These are phyloP conservation scores for Escallonia herrerae DNA, from an alignment of 129 eudicot genomes.

Conservation along the genomic window DNA sequence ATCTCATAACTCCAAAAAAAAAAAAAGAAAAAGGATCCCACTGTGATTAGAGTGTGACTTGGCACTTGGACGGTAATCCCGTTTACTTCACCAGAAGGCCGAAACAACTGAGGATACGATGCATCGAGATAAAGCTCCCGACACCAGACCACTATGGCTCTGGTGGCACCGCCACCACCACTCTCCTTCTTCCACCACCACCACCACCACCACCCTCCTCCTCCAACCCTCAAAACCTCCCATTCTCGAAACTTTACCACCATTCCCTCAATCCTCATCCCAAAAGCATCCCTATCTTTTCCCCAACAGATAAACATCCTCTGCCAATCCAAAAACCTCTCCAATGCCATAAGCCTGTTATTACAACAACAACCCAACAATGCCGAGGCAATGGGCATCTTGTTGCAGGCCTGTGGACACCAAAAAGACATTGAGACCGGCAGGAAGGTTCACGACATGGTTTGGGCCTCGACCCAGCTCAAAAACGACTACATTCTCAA, in stretches of 20 bases:
- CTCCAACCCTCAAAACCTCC: background rate
- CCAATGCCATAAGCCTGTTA: conserved; percentile 20
- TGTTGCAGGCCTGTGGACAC: conserved; percentile 36
- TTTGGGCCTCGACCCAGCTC: conserved; percentile 19
- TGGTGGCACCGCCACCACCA: conserved; percentile 14
- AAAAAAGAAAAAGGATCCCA: too few relatives aligned
- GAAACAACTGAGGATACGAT: background rate
- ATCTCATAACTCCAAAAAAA: too few relatives aligned
- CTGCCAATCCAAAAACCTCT: conserved; percentile 27
- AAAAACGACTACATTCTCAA: conserved; percentile 27
- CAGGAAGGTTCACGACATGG: conserved; percentile 28
- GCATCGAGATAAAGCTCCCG: background rate
- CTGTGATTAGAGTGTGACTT: too few relatives aligned
- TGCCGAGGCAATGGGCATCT: conserved; percentile 20
- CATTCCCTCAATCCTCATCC: too few relatives aligned
- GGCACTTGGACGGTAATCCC: too few relatives aligned
- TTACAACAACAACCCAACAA: conserved; percentile 11
- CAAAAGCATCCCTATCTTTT: conserved; percentile 7
- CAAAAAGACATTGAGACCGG: conserved; percentile 33
- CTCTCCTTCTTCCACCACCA: background rate
- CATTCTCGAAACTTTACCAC: background rate
- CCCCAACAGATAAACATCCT: conserved; percentile 17
- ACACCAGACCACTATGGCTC: background rate
- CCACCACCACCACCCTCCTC: conserved; percentile 4
- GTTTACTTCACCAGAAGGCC: too few relatives aligned